Conservation (phyloP, 768 basidiomycete species). For the Leccinellum luteum region DNA sequence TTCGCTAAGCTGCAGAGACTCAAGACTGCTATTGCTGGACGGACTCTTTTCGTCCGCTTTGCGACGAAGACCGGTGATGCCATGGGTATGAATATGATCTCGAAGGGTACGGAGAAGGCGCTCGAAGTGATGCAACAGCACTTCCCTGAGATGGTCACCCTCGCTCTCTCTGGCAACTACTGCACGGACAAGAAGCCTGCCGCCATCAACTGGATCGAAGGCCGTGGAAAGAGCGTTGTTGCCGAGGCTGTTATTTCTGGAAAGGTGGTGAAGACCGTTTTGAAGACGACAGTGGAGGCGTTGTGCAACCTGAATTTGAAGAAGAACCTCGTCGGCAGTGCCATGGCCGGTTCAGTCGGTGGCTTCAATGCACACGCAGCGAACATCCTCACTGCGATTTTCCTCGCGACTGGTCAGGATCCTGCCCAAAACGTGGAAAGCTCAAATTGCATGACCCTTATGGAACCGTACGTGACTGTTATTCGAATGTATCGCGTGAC, state of each 20-base stretch:
- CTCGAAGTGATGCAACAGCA: slow-evolving; percentile 71
- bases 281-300: slow-evolving; percentile 93
- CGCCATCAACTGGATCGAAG: slow-evolving; percentile 99
- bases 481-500: slow-evolving; percentile 1
- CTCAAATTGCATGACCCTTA: slow-evolving; percentile 96
- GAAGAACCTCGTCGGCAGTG: slow-evolving; percentile 97
- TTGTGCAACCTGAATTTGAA: slow-evolving; percentile 90
- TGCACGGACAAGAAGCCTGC: slow-evolving; percentile 99
- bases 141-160: slow-evolving; percentile 89
- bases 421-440: slow-evolving; percentile 99
- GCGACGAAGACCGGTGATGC: slow-evolving; percentile 95
- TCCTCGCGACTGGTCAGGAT: slow-evolving; percentile 96
- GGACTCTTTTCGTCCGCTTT: slow-evolving; percentile 91
- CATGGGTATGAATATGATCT: slow-evolving; percentile 99
- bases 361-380: slow-evolving; percentile 99
- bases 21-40: slow-evolving; percentile 89
- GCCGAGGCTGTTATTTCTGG: slow-evolving; percentile 94
- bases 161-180: slow-evolving; percentile 95
- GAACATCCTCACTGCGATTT: slow-evolving; percentile 95
- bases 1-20: slow-evolving; percentile 85
- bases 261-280: slow-evolving; percentile 78
- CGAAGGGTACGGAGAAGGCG: slow-evolving; percentile 95
- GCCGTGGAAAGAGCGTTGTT: slow-evolving; percentile 95
- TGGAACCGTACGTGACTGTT: slow-evolving; percentile 79
- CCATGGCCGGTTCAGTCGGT: slow-evolving; percentile 97